Percentiles rank a stretch among this genome's conserved stretches.
Conservation (phyloP, 768 basidiomycete genomes). For the Boletales sp. region DNA sequence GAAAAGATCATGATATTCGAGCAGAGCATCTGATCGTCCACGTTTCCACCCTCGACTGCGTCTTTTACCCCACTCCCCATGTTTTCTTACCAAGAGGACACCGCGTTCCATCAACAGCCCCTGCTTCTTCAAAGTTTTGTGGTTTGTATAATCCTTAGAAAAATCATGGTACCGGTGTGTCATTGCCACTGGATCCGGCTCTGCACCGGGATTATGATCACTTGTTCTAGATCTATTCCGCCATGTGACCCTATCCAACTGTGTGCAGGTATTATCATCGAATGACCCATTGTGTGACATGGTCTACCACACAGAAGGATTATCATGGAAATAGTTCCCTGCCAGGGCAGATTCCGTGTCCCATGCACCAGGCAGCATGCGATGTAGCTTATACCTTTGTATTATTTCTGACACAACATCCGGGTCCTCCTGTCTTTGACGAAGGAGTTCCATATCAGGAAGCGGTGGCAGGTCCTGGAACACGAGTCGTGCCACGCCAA, state of each 20-base stretch:
- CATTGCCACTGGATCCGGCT: too few relatives aligned
- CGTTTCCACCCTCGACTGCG: too few relatives aligned
- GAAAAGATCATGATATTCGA: constrained; percentile 19
- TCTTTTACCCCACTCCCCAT: too few relatives aligned
- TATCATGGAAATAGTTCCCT: constrained; percentile 67
- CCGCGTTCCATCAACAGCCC: too few relatives aligned
- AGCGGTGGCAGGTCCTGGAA: constrained; percentile 66
- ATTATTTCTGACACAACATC: constrained; percentile 43
- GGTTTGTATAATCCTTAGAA: too few relatives aligned
- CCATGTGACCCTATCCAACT: too few relatives aligned
- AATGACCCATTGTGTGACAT: neutral
- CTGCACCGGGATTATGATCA: too few relatives aligned
- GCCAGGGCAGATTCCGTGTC: constrained; percentile 43
- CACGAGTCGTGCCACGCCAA: constrained; percentile 57
- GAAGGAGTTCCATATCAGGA: constrained; percentile 39
- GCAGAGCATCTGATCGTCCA: too few relatives aligned
- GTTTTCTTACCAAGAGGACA: too few relatives aligned
- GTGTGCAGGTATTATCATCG: neutral
- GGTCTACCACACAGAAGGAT: constrained; percentile 39
- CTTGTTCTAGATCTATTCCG: too few relatives aligned
- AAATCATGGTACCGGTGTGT: too few relatives aligned
- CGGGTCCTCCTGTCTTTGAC: constrained; percentile 38
- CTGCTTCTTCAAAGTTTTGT: too few relatives aligned
- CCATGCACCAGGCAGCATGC: constrained; percentile 38
- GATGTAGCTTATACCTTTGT: constrained; percentile 48